Percentiles rank a stretch among this genome's conserved stretches.
Conservation (phyloP, 805 yeast genomes). For the Henningerozyma blattae region DNA sequence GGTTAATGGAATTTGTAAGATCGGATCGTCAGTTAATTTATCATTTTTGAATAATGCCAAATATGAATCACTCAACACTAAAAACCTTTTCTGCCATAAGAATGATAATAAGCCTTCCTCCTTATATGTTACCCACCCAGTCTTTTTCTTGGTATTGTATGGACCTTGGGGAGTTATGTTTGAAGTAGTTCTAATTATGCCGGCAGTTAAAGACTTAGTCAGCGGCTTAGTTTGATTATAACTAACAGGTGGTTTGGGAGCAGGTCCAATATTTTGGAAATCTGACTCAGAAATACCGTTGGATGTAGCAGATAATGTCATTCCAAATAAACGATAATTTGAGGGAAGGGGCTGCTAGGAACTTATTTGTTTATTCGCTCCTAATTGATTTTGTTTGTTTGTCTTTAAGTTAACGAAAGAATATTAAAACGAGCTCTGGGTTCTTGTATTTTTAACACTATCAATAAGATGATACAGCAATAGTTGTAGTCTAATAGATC, state of each 20-base stretch:
- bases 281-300: slow-evolving; percentile 32
- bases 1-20: slow-evolving; percentile 41
- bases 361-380: not conserved
- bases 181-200: too few species aligned
- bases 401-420: slow-evolving; percentile 3
- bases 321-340: slow-evolving; percentile 6
- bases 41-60: slow-evolving; percentile 69
- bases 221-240: slow-evolving; percentile 27
- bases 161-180: too few species aligned
- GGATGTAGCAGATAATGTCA: slow-evolving; percentile 37
- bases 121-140: slow-evolving; percentile 84
- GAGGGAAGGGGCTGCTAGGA: not conserved
- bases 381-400: not conserved
- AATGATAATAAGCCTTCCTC: slow-evolving; percentile 86
- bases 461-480: too few species aligned
- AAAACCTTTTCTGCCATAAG: slow-evolving; percentile 83
- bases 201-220: slow-evolving; percentile 16
- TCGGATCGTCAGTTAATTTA: slow-evolving; percentile 30
- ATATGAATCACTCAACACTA: slow-evolving; percentile 65
- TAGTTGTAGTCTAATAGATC: too few species aligned
- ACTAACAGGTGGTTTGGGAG: slow-evolving; percentile 37
- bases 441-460: too few species aligned
- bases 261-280: slow-evolving; percentile 44
- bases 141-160: slow-evolving; percentile 11
- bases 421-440: too few species aligned